A percentile compares a stretch with the other conserved stretches of the same genome.
Conservation (phyloP, 2,329 filamentous ascomycete species). For the Zopfia rhizophila region DNA sequence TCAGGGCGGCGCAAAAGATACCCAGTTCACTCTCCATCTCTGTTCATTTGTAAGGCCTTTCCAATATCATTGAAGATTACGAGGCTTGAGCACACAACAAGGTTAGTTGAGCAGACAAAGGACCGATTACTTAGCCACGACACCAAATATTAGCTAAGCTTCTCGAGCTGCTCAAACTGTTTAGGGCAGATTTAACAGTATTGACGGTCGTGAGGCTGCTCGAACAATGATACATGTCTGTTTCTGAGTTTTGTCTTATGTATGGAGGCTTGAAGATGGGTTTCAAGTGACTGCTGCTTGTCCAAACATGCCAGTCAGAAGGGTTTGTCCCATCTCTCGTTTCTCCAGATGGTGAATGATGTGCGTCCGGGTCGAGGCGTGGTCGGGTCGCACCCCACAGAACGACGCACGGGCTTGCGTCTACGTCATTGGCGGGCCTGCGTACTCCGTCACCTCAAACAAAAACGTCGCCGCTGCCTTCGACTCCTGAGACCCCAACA, state of each 20-base stretch:
- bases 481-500: too few relatives aligned
- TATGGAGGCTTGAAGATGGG: too few relatives aligned
- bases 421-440: conserved; percentile 32
- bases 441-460: conserved; percentile 23
- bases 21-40: too few relatives aligned
- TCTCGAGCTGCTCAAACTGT: background rate
- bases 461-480: conserved; percentile 34
- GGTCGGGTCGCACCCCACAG: too few relatives aligned
- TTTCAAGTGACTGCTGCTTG: too few relatives aligned
- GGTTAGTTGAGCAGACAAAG: conserved; percentile 31
- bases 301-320: too few relatives aligned
- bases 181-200: conserved; percentile 1
- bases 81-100: conserved; percentile 17
- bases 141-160: conserved; percentile 21
- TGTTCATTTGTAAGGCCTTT: too few relatives aligned
- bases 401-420: conserved; percentile 12
- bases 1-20: conserved; percentile 18
- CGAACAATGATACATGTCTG: too few relatives aligned
- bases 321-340: too few relatives aligned
- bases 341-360: conserved; percentile 20
- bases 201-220: too few relatives aligned
- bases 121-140: conserved; percentile 18
- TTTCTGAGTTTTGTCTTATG: too few relatives aligned
- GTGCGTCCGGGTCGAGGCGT: conserved; percentile 17
- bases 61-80: too few relatives aligned